Evolutionary conservation across 768 basidiomycete species (phyloP).

Genomic region (Strobilomyces dryophilus): DNA sequence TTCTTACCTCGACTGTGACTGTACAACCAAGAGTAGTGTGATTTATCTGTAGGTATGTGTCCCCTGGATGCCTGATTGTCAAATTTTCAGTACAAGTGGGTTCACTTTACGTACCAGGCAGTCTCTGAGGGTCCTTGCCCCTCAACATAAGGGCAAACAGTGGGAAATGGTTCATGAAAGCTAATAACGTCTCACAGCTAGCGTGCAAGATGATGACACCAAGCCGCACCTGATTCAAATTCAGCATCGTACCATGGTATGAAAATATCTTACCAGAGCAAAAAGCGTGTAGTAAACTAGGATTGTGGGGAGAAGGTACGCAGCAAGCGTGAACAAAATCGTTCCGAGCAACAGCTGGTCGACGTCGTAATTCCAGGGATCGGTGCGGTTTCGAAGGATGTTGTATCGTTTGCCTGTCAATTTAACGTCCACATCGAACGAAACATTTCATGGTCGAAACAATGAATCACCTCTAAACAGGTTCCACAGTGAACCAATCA

Average conservation of each 20-base stretch:
- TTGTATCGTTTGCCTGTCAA: constrained; percentile 81
- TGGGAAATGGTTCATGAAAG: constrained; percentile 90
- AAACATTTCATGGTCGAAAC: neutral
- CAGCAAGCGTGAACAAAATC: constrained; percentile 75
- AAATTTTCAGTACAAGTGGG: neutral
- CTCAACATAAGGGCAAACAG: constrained; percentile 84
- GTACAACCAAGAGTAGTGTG: constrained; percentile 22
- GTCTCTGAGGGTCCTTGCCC: constrained; percentile 74
- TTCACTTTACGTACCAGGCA: constrained; percentile 57
- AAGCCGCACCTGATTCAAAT: constrained; percentile 43
- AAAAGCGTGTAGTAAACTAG: constrained; percentile 84
- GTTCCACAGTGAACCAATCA: constrained; percentile 73
- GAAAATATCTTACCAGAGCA: constrained; percentile 44
- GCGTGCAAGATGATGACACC: constrained; percentile 58
- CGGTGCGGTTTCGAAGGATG: constrained; percentile 79
- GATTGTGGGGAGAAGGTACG: constrained; percentile 83
- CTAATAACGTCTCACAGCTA: constrained; percentile 57
- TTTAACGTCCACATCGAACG: neutral
- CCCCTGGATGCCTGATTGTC: constrained; percentile 16
- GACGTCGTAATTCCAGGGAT: constrained; percentile 86
- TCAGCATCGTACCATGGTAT: neutral
- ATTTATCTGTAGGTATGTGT: constrained; percentile 26
- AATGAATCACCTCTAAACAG: constrained; percentile 72
- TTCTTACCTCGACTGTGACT: constrained; percentile 19
- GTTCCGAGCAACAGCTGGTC: constrained; percentile 97